These are phyloP conservation scores for Sporothrix brasiliensis DNA, from an alignment of 2,329 filamentous ascomycete genomes.

Conservation along the genomic window DNA sequence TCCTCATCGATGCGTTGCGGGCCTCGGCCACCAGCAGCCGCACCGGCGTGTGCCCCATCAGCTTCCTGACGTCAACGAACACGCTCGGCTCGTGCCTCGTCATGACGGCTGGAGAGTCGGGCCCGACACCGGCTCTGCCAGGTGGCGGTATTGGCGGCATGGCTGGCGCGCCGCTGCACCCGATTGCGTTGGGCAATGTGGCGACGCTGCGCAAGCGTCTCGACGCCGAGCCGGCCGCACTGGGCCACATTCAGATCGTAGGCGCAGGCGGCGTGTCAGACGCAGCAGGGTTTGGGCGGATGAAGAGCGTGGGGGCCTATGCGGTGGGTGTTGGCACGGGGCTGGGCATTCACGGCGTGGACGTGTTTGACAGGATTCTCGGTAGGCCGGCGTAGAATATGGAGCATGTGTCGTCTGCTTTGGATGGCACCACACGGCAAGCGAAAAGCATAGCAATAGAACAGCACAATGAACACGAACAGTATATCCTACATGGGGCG, in stretches of 20 bases:
- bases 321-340: slow-evolving; percentile 72
- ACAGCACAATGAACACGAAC: not conserved
- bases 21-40: slow-evolving; percentile 37
- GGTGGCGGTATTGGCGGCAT: slow-evolving; percentile 67
- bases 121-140: slow-evolving; percentile 54
- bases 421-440: not conserved
- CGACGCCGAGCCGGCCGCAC: slow-evolving; percentile 48
- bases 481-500: too few relatives aligned
- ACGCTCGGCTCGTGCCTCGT: slow-evolving; percentile 70
- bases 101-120: slow-evolving; percentile 43
- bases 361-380: slow-evolving; percentile 64
- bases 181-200: slow-evolving; percentile 75
- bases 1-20: slow-evolving; percentile 57
- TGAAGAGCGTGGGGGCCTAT: slow-evolving; percentile 66
- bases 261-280: slow-evolving; percentile 75
- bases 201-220: slow-evolving; percentile 65
- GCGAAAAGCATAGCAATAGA: slow-evolving; percentile 11
- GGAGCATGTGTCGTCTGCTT: not conserved
- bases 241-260: slow-evolving; percentile 64
- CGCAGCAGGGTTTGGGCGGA: slow-evolving; percentile 62
- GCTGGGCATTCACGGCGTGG: slow-evolving; percentile 64
- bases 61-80: slow-evolving; percentile 75
- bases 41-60: slow-evolving; percentile 49
- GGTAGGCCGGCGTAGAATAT: not conserved
- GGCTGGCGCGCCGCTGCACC: slow-evolving; percentile 72